Evolutionary conservation across 345 rosid genomes (phyloP).

Genomic region (Eucalyptus erythrocorys): DNA sequence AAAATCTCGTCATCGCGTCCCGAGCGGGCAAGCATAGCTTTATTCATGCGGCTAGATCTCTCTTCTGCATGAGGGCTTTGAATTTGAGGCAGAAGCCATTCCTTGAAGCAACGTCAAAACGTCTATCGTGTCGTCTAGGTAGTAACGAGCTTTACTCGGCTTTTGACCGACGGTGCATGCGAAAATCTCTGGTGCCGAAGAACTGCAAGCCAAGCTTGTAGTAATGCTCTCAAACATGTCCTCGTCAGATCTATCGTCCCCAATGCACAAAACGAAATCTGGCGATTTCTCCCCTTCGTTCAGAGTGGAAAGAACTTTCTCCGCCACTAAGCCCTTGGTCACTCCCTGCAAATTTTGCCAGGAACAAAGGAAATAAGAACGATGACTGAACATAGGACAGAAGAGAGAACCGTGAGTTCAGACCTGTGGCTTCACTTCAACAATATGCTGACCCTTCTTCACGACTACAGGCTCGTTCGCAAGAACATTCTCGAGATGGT

Average conservation of each 20-base stretch:
- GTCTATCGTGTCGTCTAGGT: conserved; percentile 29
- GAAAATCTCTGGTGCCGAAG: conserved; percentile 28
- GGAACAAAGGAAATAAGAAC: background rate
- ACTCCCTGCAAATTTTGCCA: conserved; percentile 28
- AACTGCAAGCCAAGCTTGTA: conserved; percentile 4
- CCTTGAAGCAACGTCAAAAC: conserved; percentile 28
- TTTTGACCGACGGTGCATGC: conserved; percentile 57
- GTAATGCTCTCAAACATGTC: conserved; percentile 54
- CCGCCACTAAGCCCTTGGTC: conserved; percentile 37
- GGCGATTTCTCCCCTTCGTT: conserved; percentile 19
- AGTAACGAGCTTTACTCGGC: conserved; percentile 59
- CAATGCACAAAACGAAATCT: conserved; percentile 45
- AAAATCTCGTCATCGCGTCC: background rate
- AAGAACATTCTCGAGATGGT: conserved; percentile 14
- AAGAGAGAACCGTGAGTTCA: background rate
- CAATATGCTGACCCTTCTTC: conserved; percentile 6
- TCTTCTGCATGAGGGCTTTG: conserved; percentile 1
- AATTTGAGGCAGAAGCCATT: conserved; percentile 12
- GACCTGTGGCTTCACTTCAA: conserved; percentile 18
- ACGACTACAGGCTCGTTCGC: conserved; percentile 7
- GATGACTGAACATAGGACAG: background rate
- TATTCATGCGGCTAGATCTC: background rate
- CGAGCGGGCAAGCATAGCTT: background rate
- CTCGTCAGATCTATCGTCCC: conserved; percentile 60
- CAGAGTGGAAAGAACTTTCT: conserved; percentile 29